Percentiles rank a stretch among this genome's conserved stretches.
Evolutionary conservation across 345 rosid genomes (phyloP).

Genomic region (Citrus australasica): DNA sequence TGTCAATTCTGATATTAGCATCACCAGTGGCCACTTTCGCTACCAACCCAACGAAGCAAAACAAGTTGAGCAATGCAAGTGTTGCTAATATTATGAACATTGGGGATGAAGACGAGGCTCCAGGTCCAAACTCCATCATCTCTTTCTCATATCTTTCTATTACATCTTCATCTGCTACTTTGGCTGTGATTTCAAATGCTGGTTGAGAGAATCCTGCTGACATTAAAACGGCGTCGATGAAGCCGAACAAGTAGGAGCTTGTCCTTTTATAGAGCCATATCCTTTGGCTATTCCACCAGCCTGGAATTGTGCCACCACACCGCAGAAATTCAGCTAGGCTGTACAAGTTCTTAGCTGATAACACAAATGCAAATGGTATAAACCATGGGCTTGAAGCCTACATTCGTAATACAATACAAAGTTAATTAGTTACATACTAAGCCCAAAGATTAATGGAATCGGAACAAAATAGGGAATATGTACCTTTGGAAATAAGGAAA

Average conservation of each 20-base stretch:
- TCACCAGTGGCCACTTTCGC: slow-evolving; percentile 3
- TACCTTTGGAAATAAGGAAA: slow-evolving; percentile 72
- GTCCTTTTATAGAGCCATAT: slow-evolving; percentile 77
- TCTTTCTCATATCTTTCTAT: slow-evolving; percentile 44
- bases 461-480: not conserved
- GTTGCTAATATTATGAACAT: slow-evolving; percentile 60
- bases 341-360: slow-evolving; percentile 22
- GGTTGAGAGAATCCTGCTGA: slow-evolving; percentile 41
- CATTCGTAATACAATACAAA: not conserved
- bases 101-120: slow-evolving; percentile 52
- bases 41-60: slow-evolving; percentile 33
- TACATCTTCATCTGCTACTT: slow-evolving; percentile 63
- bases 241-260: slow-evolving; percentile 60
- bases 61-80: slow-evolving; percentile 54
- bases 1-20: slow-evolving; percentile 1
- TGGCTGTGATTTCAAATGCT: slow-evolving; percentile 56
- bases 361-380: slow-evolving; percentile 52
- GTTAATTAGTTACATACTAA: not conserved
- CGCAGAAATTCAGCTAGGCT: slow-evolving; percentile 51
- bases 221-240: slow-evolving; percentile 41
- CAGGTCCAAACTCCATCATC: slow-evolving; percentile 78
- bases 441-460: not conserved
- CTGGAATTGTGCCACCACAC: slow-evolving; percentile 55
- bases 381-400: slow-evolving; percentile 63
- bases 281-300: slow-evolving; percentile 81